Evolutionary conservation across 768 basidiomycete species (phyloP).

Genomic region (Termitomyces bulborhizus): DNA sequence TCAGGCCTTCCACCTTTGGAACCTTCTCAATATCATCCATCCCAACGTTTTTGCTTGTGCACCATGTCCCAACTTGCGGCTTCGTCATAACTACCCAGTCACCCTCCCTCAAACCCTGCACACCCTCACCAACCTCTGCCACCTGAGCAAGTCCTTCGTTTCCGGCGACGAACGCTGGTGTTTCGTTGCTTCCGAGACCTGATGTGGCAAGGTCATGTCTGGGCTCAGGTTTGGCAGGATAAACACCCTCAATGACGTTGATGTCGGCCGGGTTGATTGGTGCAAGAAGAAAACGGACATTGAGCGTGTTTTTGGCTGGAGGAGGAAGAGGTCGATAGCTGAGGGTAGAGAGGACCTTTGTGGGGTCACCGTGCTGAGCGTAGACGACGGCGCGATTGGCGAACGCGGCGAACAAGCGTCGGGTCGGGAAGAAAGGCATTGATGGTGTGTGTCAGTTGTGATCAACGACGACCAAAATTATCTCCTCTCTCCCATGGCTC

Average conservation of each 20-base stretch:
- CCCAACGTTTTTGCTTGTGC: conserved; percentile 45
- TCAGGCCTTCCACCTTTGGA: conserved; percentile 39
- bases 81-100: conserved; percentile 76
- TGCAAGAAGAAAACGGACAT: conserved; percentile 61
- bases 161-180: conserved; percentile 56
- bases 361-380: conserved; percentile 51
- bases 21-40: conserved; percentile 57
- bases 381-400: conserved; percentile 65
- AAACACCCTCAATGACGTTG: conserved; percentile 80
- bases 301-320: conserved; percentile 52
- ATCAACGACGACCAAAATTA: background rate
- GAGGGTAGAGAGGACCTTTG: conserved; percentile 48
- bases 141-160: conserved; percentile 76
- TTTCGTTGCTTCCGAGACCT: conserved; percentile 23
- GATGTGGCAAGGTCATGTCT: conserved; percentile 27
- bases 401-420: conserved; percentile 8
- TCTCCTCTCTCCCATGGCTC: conserved; percentile 47
- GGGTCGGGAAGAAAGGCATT: conserved; percentile 16
- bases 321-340: conserved; percentile 46
- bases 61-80: conserved; percentile 75
- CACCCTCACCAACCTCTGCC: conserved; percentile 50
- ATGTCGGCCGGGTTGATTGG: conserved; percentile 81
- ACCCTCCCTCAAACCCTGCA: conserved; percentile 38
- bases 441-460: background rate
- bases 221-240: conserved; percentile 55